A percentile compares a stretch with the other conserved stretches of the same genome.
Conservation (phyloP, 257 asterid species). For the Salvia miltiorrhiza region DNA sequence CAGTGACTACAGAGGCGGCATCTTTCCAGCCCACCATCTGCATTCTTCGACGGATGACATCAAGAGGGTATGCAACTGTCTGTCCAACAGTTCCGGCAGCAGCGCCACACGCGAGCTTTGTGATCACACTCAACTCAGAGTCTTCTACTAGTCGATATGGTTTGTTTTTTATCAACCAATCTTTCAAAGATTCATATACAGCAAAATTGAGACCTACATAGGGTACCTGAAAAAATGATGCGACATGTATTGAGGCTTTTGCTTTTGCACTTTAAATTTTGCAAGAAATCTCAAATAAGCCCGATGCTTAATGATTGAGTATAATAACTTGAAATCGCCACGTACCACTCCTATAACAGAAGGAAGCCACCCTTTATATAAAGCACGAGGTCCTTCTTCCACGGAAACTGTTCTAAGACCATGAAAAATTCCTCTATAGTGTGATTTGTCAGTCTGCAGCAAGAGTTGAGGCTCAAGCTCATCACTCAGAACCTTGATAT, state of each 20-base stretch:
- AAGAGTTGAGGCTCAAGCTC: constrained; percentile 2
- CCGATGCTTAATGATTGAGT: not conserved
- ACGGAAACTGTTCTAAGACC: constrained; percentile 65
- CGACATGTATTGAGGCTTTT: not conserved
- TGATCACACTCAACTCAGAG: constrained; percentile 51
- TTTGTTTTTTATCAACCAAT: constrained; percentile 51
- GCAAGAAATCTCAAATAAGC: not conserved
- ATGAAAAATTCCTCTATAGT: constrained; percentile 69
- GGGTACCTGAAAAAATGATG: constrained; percentile 30
- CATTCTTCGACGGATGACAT: too few species aligned
- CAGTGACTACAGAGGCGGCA: constrained; percentile 64
- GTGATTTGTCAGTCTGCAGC: constrained; percentile 63
- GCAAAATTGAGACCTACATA: constrained; percentile 82
- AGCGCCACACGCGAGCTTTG: constrained; percentile 65
- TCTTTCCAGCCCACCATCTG: constrained; percentile 73
- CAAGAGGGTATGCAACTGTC: too few species aligned
- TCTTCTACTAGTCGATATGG: constrained; percentile 51
- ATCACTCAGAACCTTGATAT: not conserved
- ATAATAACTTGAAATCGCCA: not conserved
- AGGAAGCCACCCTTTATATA: constrained; percentile 84
- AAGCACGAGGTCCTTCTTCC: constrained; percentile 72
- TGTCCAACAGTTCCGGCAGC: too few species aligned
- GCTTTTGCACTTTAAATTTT: too few species aligned
- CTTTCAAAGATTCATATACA: constrained; percentile 72
- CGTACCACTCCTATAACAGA: constrained; percentile 82